phyloP scores from a whole-genome alignment of 805 yeast species.

The Candida wancherniae region DNA sequence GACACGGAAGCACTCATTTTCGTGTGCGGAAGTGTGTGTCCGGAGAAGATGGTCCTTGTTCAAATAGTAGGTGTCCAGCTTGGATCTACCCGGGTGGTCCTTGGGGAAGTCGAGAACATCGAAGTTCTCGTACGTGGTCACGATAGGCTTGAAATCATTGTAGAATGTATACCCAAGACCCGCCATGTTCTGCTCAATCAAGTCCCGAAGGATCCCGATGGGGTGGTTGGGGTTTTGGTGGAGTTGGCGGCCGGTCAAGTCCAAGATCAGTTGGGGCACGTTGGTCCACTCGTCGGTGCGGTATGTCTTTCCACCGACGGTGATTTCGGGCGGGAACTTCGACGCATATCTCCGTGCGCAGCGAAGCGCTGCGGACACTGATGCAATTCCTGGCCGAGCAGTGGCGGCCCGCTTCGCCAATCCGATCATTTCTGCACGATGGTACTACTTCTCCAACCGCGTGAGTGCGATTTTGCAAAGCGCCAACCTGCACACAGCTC shows the following conservation, averaged over 20 bases:
- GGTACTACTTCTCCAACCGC: too few species aligned
- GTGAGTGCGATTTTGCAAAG: too few species aligned
- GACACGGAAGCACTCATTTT: slow-evolving; percentile 70
- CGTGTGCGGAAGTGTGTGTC: slow-evolving; percentile 98
- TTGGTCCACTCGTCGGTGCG: slow-evolving; percentile 78
- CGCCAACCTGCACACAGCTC: too few species aligned
- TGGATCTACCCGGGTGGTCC: slow-evolving; percentile 92
- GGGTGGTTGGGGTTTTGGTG: slow-evolving; percentile 81
- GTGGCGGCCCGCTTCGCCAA: too few species aligned
- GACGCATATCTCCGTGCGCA: too few species aligned
- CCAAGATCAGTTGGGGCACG: slow-evolving; percentile 68
- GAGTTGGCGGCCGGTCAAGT: slow-evolving; percentile 64
- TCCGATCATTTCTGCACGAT: too few species aligned
- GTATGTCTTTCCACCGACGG: slow-evolving; percentile 48
- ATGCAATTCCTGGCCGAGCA: too few species aligned
- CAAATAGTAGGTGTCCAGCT: slow-evolving; percentile 87
- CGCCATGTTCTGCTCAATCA: slow-evolving; percentile 65
- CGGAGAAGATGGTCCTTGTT: slow-evolving; percentile 69
- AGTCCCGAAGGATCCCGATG: slow-evolving; percentile 72
- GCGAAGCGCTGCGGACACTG: too few species aligned
- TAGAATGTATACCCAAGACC: slow-evolving; percentile 71
- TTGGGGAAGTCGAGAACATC: slow-evolving; percentile 87
- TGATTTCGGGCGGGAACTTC: slow-evolving; percentile 26
- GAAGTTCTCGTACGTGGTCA: slow-evolving; percentile 77
- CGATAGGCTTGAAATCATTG: slow-evolving; percentile 79